These are phyloP conservation scores for Hylodesmum podocarpum DNA, from an alignment of 306 rosid species.

Conservation along the genomic window DNA sequence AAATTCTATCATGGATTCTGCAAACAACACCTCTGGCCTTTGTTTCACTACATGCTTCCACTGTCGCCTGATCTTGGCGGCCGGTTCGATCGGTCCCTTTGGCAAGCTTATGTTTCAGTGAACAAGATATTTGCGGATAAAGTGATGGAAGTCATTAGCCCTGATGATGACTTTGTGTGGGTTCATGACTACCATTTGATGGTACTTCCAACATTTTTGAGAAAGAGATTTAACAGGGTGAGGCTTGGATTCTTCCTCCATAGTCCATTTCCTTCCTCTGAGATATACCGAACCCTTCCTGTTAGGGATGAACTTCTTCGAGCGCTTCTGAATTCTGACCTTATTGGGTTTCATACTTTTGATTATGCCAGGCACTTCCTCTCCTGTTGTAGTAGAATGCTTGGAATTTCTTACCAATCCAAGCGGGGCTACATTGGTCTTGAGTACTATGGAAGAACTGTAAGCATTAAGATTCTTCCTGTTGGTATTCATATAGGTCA, in stretches of 20 bases:
- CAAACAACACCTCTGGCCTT: conserved; percentile 85
- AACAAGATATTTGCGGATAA: conserved; percentile 94
- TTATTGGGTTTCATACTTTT: conserved; percentile 88
- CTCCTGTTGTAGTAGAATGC: conserved; percentile 91
- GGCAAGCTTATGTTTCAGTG: conserved; percentile 92
- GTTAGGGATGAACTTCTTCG: conserved; percentile 86
- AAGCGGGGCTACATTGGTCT: conserved; percentile 93
- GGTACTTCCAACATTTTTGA: conserved; percentile 90
- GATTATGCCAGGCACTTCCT: conserved; percentile 93
- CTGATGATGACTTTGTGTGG: conserved; percentile 63
- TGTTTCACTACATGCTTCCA: conserved; percentile 94
- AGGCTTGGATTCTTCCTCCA: conserved; percentile 49
- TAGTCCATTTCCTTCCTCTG: conserved; percentile 47
- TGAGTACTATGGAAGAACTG: conserved; percentile 88
- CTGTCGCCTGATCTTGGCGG: conserved; percentile 86
- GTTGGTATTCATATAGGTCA: conserved; percentile 90
- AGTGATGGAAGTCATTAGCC: conserved; percentile 84
- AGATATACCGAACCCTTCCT: conserved; percentile 80
- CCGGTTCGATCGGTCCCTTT: conserved; percentile 72
- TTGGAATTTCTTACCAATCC: conserved; percentile 77
- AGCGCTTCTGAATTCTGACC: conserved; percentile 83
- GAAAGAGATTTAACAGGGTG: conserved; percentile 50
- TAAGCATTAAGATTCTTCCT: conserved; percentile 53
- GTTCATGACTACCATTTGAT: conserved; percentile 93
- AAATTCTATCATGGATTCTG: conserved; percentile 94